Evolutionary conservation across 1,284 basidiomycete species (phyloP).

Genomic region (Ustilago esculenta): DNA sequence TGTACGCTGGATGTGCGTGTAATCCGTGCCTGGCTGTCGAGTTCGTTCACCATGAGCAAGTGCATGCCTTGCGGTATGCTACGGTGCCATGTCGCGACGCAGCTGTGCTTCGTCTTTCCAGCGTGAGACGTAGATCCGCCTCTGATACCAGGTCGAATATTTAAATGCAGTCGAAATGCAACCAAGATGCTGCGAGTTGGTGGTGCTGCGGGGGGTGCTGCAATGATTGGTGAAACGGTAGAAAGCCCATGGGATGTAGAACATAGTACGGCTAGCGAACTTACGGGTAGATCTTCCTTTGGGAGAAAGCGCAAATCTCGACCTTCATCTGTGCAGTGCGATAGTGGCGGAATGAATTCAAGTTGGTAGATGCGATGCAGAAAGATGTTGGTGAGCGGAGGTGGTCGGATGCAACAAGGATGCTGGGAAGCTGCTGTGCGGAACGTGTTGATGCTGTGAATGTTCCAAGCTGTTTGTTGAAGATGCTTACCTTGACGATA

Average conservation of each 20-base stretch:
- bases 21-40: too few relatives aligned
- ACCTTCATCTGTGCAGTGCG: conserved; percentile 64
- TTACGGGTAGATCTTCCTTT: conserved; percentile 67
- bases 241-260: conserved; percentile 14
- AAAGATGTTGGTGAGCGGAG: conserved; percentile 19
- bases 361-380: conserved; percentile 2
- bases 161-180: too few relatives aligned
- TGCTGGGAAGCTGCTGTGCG: neutral
- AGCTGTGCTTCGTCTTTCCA: too few relatives aligned
- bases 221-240: neutral
- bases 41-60: too few relatives aligned
- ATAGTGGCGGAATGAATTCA: neutral
- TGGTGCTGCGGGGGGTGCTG: too few relatives aligned
- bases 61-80: too few relatives aligned
- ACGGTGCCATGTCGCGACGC: too few relatives aligned
- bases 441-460: conserved; percentile 14
- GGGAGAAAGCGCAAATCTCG: conserved; percentile 67
- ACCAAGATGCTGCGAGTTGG: too few relatives aligned
- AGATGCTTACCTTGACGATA: conserved; percentile 46
- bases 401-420: conserved; percentile 8
- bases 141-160: too few relatives aligned
- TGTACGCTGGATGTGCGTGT: too few relatives aligned
- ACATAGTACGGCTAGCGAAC: conserved; percentile 23
- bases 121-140: too few relatives aligned
- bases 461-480: conserved; percentile 5